Evolutionary conservation across 73 alveolate genomes (phyloP).

Genomic region (Durusdinium trenchii): DNA sequence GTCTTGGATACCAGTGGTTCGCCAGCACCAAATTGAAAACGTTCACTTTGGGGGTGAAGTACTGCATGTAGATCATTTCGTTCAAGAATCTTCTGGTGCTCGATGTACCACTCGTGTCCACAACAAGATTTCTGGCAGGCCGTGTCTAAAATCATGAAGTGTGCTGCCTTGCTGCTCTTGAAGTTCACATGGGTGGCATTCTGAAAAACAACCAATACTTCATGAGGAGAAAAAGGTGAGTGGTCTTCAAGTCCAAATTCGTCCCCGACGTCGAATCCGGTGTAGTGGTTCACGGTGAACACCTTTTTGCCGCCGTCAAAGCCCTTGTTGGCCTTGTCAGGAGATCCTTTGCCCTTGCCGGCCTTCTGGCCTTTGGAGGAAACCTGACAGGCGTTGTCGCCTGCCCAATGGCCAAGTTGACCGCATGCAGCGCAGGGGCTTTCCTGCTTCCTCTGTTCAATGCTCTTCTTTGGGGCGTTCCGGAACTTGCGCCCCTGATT

Average conservation of each 20-base stretch:
- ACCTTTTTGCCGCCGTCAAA: background rate
- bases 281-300: conserved; percentile 6
- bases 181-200: too few relatives aligned
- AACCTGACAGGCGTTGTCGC: background rate
- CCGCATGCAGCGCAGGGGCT: conserved; percentile 31
- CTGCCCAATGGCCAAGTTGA: conserved; percentile 15
- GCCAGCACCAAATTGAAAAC: conserved; percentile 28
- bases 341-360: background rate
- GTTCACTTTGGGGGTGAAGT: background rate
- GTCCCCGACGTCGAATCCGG: background rate
- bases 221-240: background rate
- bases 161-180: background rate
- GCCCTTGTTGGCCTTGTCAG: too few relatives aligned
- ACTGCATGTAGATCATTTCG: background rate
- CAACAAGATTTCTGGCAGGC: conserved; percentile 22
- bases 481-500: background rate
- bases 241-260: background rate
- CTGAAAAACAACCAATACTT: background rate
- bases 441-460: background rate
- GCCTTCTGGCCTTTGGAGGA: too few relatives aligned
- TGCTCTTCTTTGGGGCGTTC: background rate
- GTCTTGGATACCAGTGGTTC: background rate
- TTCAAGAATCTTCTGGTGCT: background rate
- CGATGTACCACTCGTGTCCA: background rate
- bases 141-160: conserved; percentile 22